Base-by-base conservation (phyloP, 2,329 filamentous ascomycete species). In the Exophiala sp. region DNA sequence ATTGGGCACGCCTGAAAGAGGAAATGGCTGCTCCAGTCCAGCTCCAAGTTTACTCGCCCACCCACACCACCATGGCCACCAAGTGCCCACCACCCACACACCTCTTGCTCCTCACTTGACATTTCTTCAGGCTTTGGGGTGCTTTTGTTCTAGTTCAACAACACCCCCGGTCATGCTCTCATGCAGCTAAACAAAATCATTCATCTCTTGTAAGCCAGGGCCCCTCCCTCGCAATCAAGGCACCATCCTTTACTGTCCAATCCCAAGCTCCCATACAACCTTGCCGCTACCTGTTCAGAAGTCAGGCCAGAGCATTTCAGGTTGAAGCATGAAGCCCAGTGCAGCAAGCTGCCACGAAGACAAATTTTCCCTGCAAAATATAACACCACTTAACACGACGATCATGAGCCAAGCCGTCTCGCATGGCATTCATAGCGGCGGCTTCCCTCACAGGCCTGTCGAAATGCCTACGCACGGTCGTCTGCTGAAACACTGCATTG, bases 211-310 rank as follows among this genome's bases (percentile, higher is more conserved):
- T 29, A 36, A 20, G 34, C 36, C 21, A 51, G 41, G 35, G 47
- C n/a, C 39, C 39, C 36, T 41, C 48, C 55, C 52, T 52, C 49
- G 56, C 49, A 58, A 58, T 55, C 55, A 58, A 58, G 56, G 56
- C 56, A 58, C 56, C 56, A 32, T 45, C 52, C 52, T 52, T 55
- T 55, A 36, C 40, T 41, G 14, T 32, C 29, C 45, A 40, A 43
- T 42, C 20, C 51, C 41, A 21, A 4, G 18, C 21, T 43, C 50
- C 41, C 46, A 52, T 43, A n/a, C 47, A 51, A 45, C 51, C 55
- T 41, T 35, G 38, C 21, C 32, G 41, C 47, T 53, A 47, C 16
- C 20, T 21, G 35, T 29, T 14, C 18, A 36, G 47, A 40, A 50
- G 46, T 49, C 44, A 48, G 36, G 35, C 55, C 42, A 29, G 44